phyloP scores from a whole-genome alignment of 2,329 filamentous ascomycete genomes.

The Coleophoma eucalyptorum region DNA sequence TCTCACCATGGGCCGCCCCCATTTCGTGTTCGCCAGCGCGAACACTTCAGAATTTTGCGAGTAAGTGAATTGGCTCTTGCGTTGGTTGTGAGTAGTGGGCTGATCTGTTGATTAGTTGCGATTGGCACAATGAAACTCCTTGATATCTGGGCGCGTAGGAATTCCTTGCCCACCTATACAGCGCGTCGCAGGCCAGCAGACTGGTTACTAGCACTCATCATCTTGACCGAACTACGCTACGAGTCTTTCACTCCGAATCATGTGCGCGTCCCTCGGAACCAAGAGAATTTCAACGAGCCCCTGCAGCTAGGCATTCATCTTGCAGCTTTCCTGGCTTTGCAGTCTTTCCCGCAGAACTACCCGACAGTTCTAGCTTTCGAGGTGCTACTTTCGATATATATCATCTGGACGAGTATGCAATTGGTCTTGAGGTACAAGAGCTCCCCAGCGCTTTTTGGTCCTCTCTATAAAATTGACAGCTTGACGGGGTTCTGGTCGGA shows the following conservation, averaged over 20 bases:
- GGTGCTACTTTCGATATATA: constrained; percentile 34
- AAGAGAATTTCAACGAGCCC: constrained; percentile 31
- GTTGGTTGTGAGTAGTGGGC: neutral
- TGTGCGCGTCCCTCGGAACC: constrained; percentile 25
- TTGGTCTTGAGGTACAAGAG: constrained; percentile 31
- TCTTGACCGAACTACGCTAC: constrained; percentile 36
- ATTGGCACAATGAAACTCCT: constrained; percentile 35
- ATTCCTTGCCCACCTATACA: constrained; percentile 29
- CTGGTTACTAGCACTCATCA: constrained; percentile 26
- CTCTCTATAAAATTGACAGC: constrained; percentile 32
- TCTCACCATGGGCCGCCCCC: constrained; percentile 23
- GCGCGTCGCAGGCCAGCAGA: constrained; percentile 21
- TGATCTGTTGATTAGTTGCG: constrained; percentile 20
- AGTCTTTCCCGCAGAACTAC: constrained; percentile 30
- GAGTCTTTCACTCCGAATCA: constrained; percentile 38
- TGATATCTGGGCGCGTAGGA: constrained; percentile 32
- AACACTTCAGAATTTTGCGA: constrained; percentile 29
- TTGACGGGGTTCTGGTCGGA: constrained; percentile 35
- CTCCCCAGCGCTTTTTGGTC: constrained; percentile 34
- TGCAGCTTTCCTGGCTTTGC: constrained; percentile 28
- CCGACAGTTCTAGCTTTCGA: constrained; percentile 32
- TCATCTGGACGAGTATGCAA: constrained; percentile 35
- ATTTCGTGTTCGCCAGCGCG: constrained; percentile 25
- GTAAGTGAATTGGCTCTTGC: constrained; percentile 18
- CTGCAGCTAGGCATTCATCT: constrained; percentile 31